Conservation (phyloP, 495 filamentous ascomycete species). For the Lasiosphaeris hirsuta region DNA sequence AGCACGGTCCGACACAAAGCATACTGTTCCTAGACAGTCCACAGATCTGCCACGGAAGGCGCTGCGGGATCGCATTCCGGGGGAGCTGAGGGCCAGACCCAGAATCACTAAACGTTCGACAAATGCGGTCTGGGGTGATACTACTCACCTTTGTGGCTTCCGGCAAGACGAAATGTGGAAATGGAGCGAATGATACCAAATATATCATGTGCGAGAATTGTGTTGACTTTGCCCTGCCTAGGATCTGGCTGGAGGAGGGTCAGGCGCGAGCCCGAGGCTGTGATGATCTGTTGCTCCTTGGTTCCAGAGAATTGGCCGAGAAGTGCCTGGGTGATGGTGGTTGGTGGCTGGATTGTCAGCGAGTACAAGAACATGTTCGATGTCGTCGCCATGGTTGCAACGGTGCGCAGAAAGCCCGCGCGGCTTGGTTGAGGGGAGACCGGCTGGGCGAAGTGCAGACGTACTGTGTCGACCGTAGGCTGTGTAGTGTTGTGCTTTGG, state of each 20-base stretch:
- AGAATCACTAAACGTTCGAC: slow-evolving; percentile 87
- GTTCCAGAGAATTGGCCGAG: slow-evolving; percentile 91
- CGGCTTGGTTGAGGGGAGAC: slow-evolving; percentile 32
- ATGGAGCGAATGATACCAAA: slow-evolving; percentile 92
- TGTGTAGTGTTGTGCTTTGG: neutral
- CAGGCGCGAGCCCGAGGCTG: slow-evolving; percentile 84
- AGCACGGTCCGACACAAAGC: slow-evolving; percentile 31
- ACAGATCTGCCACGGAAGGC: slow-evolving; percentile 25
- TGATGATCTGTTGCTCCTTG: slow-evolving; percentile 95
- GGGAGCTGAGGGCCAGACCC: slow-evolving; percentile 57
- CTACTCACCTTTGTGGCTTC: slow-evolving; percentile 92
- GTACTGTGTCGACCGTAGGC: slow-evolving; percentile 1
- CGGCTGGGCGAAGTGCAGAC: slow-evolving; percentile 1
- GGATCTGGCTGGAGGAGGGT: slow-evolving; percentile 85
- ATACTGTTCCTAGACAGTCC: slow-evolving; percentile 11
- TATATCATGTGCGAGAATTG: slow-evolving; percentile 83
- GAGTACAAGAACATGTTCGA: slow-evolving; percentile 98
- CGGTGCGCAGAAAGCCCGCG: slow-evolving; percentile 52
- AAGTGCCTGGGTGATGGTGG: slow-evolving; percentile 83
- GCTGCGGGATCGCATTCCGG: slow-evolving; percentile 30
- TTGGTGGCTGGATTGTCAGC: slow-evolving; percentile 86
- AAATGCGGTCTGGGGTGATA: slow-evolving; percentile 26
- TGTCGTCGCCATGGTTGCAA: slow-evolving; percentile 81
- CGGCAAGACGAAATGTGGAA: slow-evolving; percentile 83
- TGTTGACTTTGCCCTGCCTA: slow-evolving; percentile 76